Conservation (phyloP, 108 stramenopile species). For the Nitzschia inconspicua region DNA sequence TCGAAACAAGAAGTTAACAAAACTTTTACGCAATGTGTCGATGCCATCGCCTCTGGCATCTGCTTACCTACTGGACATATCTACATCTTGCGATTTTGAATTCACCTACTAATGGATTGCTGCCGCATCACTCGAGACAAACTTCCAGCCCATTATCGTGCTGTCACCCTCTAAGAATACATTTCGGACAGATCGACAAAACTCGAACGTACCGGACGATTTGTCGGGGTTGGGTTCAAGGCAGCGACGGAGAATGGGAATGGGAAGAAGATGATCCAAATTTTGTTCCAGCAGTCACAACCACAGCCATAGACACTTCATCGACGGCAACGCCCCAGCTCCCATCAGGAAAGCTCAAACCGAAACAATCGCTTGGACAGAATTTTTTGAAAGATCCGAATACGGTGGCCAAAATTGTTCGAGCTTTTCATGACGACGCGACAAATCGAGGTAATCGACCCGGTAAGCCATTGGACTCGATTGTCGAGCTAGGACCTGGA, state of each 20-base stretch:
- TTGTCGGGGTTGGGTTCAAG: constrained; percentile 85
- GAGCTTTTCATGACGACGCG: constrained; percentile 83
- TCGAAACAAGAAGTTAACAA: no score
- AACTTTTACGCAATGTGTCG: no score
- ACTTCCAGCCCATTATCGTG: no score
- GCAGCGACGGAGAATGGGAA: constrained; percentile 75
- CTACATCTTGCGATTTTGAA: no score
- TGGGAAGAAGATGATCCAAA: constrained; percentile 82
- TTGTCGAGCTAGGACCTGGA: constrained; percentile 94
- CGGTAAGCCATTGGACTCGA: constrained; percentile 10
- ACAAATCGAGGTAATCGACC: constrained; percentile 18
- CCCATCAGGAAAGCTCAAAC: constrained; percentile 69
- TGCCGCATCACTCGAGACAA: no score
- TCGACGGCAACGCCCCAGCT: constrained; percentile 72
- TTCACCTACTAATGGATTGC: no score
- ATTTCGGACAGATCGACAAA: neutral
- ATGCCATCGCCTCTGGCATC: no score
- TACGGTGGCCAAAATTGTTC: constrained; percentile 90
- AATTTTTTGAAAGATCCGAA: constrained; percentile 94
- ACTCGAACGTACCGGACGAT: neutral
- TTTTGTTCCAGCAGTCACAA: constrained; percentile 22
- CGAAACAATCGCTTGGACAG: constrained; percentile 96
- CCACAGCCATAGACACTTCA: constrained; percentile 18
- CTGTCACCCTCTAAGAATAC: no score
- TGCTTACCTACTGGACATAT: no score